phyloP scores from a whole-genome alignment of 208 protist species.

The Acanthamoeba culbertsoni region DNA sequence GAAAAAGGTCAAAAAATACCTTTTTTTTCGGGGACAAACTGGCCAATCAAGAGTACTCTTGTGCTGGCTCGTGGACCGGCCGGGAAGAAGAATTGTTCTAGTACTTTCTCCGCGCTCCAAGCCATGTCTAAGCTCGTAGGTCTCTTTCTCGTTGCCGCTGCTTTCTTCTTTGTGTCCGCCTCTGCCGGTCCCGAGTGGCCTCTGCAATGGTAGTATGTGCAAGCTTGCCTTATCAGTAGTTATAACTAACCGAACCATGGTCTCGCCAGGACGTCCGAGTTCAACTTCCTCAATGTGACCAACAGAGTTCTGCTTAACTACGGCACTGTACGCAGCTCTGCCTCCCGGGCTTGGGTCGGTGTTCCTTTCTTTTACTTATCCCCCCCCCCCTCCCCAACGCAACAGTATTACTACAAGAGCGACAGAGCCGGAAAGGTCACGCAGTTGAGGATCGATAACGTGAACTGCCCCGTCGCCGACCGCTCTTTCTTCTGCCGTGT shows the following conservation, averaged over 20 bases:
- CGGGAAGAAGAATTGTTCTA: too few species aligned
- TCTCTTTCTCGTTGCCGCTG: neutral
- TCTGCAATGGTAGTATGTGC: constrained; percentile 2
- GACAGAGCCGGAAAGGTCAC: neutral
- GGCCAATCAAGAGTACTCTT: too few species aligned
- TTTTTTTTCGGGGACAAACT: too few species aligned
- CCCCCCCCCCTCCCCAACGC: neutral
- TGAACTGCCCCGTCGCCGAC: neutral
- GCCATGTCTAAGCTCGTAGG: neutral
- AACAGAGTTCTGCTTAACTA: constrained; percentile 1
- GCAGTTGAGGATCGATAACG: neutral
- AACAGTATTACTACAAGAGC: constrained; percentile 21
- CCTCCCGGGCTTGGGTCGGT: neutral
- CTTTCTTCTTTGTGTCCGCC: neutral
- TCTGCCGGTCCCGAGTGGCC: neutral
- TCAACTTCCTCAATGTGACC: constrained; percentile 5
- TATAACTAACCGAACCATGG: too few species aligned
- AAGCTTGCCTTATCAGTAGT: too few species aligned
- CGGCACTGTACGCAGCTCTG: neutral
- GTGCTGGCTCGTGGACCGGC: too few species aligned
- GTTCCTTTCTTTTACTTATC: neutral
- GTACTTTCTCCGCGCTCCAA: neutral
- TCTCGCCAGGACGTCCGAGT: constrained; percentile 1
- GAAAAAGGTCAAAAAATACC: too few species aligned
- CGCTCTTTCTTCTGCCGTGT: constrained; percentile 7